Base-by-base conservation (phyloP, 495 filamentous ascomycete species). In the Podospora didyma region DNA sequence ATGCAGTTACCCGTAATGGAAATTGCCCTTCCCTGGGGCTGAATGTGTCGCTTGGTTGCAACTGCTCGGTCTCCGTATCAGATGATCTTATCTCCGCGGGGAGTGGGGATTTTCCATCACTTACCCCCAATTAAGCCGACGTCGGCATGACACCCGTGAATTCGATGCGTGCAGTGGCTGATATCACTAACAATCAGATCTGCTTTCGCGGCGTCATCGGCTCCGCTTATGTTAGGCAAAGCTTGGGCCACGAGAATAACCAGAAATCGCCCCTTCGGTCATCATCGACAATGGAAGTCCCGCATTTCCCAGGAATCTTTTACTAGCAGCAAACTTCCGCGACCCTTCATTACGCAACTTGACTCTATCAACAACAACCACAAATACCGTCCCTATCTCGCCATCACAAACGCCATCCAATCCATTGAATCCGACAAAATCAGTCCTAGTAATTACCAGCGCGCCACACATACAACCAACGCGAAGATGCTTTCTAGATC, bases 71-170 rank as follows among this genome's bases (percentile, higher is more conserved):
- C 23, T 68, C 61, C 65, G 61, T 64, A 70, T 70, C 68, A 62
- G 63, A 66, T 65, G 53, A 69, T 71, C 68, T 71, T 67, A 71
- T 71, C 68, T 67, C 66, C 66, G 64, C 63, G 51, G 51, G 9
- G 20, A 49, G 57, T 61, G 55, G 62, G 48, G 26, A 17, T 7
- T 41, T 17, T 34, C 14, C 46, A 28, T 11, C 22, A 3, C 23
- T 16, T 23, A 54, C n/a, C 26, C 37, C 61, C 58, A 47, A 50
- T 57, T n/a, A 3, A 61, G 54, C 65, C 65, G 67, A 62, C 62
- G 54, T 70, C 67, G 67, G 67, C 47, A 67, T 63, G 64, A 69
- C 60, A 58, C 52, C 39, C 14, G n/a, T 21, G 46, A 20, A 19
- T 54, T 48, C 39, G 23, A 46, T 59, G 41, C 28, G 37, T 17